Evolutionary conservation across 169 alveolate species (phyloP), one percentile per base, ranked within the genome.

Genomic region (Plasmodium vivax): DNA sequence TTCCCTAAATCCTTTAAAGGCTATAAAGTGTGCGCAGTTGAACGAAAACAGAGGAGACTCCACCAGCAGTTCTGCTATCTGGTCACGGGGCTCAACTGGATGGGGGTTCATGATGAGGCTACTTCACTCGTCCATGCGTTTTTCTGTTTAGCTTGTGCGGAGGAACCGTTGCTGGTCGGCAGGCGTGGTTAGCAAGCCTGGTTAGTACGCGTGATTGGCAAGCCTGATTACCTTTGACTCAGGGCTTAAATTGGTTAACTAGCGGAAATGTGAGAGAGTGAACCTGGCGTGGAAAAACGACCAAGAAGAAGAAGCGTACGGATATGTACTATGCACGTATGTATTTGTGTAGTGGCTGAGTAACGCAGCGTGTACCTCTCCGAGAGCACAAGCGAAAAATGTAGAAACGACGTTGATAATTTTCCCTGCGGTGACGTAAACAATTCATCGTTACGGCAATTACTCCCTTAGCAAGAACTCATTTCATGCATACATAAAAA

Each of bases 1-100:
- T 92, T 92, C 95, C 75, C 79, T 82, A 47, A 75, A 92, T 47
- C 95, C 95, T 56, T 92, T 82, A 34, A 82, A 92, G 10, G 95
- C 95, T 41, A 92, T 92, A 92, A 92, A 92, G 47, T 92, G 95
- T 32, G 95, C 95, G 58, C 92, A 81, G 36, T 82, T 12, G 47
- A 92, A 92, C 41, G 95, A 82, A 92, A 92, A 92, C n/a, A 84
- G 56, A 30, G 95, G 95, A 45, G 95, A 92, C 58, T 92, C 95
- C 54, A 92, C 85, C 47, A 56, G 41, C 54, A 92, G 74, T 71
- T 92, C 95, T 19, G 92, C 68, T 12, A 54, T 10, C 51, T 41
- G 56, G 43, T 82, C 75, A 45, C 83, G 80, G 62, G 81, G 16
- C 10, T 45, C 77, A n/a, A 16, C 27, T 38, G 62, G n/a, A 19